Evolutionary conservation across 1,284 basidiomycete genomes (phyloP).

Genomic region (Sanghuangporus sanghuang): DNA sequence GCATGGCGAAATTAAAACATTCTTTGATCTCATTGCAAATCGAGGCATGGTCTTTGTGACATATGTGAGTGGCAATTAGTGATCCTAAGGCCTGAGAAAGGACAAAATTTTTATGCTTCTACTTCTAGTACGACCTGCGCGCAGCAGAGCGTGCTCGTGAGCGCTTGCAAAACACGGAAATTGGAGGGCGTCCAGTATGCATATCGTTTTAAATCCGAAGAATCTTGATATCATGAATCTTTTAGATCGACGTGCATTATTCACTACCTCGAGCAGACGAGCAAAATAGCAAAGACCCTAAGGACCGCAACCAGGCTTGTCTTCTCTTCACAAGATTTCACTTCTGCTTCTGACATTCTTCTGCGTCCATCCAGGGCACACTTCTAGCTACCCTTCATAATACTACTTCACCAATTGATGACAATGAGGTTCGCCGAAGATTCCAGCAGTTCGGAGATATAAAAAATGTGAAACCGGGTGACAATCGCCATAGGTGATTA

Average conservation of each 20-base stretch:
- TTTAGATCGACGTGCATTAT: constrained; percentile 95
- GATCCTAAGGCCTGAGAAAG: not conserved
- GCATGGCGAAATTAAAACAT: constrained; percentile 93
- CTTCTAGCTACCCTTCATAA: constrained; percentile 74
- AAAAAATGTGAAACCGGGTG: constrained; percentile 66
- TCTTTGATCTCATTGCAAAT: constrained; percentile 91
- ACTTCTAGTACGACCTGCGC: constrained; percentile 79
- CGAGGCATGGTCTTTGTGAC: constrained; percentile 98
- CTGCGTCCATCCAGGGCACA: constrained; percentile 58
- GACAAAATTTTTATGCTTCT: not conserved
- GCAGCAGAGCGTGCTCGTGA: constrained; percentile 89
- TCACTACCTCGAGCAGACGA: constrained; percentile 90
- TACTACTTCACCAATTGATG: constrained; percentile 66
- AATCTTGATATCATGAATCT: not conserved
- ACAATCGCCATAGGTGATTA: constrained; percentile 57
- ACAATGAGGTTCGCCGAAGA: constrained; percentile 76
- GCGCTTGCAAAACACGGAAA: constrained; percentile 78
- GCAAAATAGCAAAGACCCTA: constrained; percentile 59
- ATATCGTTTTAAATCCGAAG: not conserved
- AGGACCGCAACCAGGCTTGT: constrained; percentile 83
- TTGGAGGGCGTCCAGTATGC: constrained; percentile 79
- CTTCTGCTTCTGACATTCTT: constrained; percentile 11
- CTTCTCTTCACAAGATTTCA: not conserved
- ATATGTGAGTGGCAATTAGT: constrained; percentile 64
- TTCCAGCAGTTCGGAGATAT: constrained; percentile 90